A percentile compares a stretch with the other conserved stretches of the same genome.
Evolutionary conservation across 345 rosid species (phyloP).

Genomic region (Eucalyptus erythrocorys): DNA sequence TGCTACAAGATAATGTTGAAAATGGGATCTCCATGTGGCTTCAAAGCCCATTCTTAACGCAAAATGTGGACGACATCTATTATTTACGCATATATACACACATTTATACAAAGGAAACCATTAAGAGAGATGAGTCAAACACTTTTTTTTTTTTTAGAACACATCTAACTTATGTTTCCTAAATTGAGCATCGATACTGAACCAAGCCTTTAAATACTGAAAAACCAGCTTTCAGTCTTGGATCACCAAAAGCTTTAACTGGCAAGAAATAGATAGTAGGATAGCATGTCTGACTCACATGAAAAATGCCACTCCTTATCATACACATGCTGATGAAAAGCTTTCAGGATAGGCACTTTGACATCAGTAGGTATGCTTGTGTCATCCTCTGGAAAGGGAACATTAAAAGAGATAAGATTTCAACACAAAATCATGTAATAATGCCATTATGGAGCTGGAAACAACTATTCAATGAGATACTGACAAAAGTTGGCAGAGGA

Average conservation of each 20-base stretch:
- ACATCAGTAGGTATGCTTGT: slow-evolving; percentile 78
- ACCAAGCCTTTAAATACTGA: background rate
- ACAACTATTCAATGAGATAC: background rate
- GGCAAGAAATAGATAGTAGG: background rate
- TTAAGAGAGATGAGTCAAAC: background rate
- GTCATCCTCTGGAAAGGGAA: slow-evolving; percentile 76
- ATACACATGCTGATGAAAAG: slow-evolving; percentile 75
- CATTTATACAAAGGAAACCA: background rate
- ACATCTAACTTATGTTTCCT: background rate
- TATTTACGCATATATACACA: background rate
- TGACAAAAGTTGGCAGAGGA: background rate
- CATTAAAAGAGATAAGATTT: background rate
- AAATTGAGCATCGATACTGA: background rate
- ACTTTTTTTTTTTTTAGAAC: background rate
- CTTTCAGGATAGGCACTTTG: slow-evolving; percentile 79
- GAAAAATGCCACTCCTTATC: slow-evolving; percentile 80
- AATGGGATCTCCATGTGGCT: background rate
- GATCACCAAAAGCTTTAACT: background rate
- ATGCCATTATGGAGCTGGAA: background rate
- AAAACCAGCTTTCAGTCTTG: background rate
- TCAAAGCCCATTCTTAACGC: background rate
- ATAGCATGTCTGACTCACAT: slow-evolving; percentile 36
- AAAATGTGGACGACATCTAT: background rate
- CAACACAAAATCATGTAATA: background rate
- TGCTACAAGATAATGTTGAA: background rate